Evolutionary conservation across 345 rosid species (phyloP).

Genomic region (Aegle marmelos): DNA sequence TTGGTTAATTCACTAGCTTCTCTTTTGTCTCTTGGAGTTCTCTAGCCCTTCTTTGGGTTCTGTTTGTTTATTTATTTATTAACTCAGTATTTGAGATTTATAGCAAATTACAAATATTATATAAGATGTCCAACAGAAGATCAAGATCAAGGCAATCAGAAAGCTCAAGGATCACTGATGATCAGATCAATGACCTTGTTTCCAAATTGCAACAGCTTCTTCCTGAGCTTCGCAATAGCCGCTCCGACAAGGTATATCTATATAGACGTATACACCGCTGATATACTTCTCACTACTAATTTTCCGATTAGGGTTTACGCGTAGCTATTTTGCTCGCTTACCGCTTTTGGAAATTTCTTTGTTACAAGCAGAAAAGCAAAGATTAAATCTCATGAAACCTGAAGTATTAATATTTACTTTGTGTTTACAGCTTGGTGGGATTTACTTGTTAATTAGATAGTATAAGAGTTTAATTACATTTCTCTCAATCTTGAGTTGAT

Average conservation of each 20-base stretch:
- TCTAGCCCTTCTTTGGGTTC: not conserved
- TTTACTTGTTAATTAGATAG: not conserved
- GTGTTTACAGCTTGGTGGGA: not conserved
- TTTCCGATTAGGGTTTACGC: not conserved
- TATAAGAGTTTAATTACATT: not conserved
- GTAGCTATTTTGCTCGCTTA: not conserved
- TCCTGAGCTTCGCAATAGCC: constrained; percentile 67
- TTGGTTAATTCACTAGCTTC: not conserved
- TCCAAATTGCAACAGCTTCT: constrained; percentile 81
- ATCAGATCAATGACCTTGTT: constrained; percentile 90
- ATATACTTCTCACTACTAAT: not conserved
- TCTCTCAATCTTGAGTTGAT: not conserved
- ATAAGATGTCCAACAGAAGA: constrained; percentile 75
- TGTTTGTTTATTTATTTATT: not conserved
- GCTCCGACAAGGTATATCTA: constrained; percentile 59
- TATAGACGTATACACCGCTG: no score
- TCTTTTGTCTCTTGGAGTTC: not conserved
- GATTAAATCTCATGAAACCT: not conserved
- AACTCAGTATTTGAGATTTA: not conserved
- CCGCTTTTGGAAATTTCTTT: not conserved
- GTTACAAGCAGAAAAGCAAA: not conserved
- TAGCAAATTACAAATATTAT: not conserved
- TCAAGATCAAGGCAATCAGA: constrained; percentile 72
- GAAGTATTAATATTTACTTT: not conserved
- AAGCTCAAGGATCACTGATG: constrained; percentile 72